Evolutionary conservation across 805 yeast species (phyloP).

Genomic region (Torulaspora indica): DNA sequence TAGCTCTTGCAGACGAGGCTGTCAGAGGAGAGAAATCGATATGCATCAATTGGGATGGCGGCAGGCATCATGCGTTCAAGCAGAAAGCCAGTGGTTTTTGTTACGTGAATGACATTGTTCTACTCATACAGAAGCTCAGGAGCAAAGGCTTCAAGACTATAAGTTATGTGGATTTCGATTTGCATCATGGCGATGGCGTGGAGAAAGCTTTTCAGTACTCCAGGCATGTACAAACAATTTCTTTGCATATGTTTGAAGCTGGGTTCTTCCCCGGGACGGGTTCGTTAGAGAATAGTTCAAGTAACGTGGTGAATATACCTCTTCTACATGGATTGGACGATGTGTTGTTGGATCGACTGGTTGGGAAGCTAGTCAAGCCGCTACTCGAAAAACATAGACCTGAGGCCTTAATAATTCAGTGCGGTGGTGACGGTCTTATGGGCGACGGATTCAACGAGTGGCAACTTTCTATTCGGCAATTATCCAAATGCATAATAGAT

Average conservation of each 20-base stretch:
- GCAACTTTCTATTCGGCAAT: constrained; percentile 58
- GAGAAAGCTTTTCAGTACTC: constrained; percentile 57
- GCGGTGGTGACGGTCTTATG: constrained; percentile 73
- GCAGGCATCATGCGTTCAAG: constrained; percentile 63
- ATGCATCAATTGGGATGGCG: constrained; percentile 74
- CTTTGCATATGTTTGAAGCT: constrained; percentile 57
- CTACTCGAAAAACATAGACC: constrained; percentile 41
- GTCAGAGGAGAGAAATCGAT: constrained; percentile 31
- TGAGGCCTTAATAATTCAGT: constrained; percentile 54
- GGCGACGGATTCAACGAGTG: constrained; percentile 62
- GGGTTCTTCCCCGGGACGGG: constrained; percentile 80
- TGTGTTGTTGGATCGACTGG: constrained; percentile 36
- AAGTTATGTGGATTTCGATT: constrained; percentile 63
- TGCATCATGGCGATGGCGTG: constrained; percentile 82
- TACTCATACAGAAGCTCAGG: constrained; percentile 51
- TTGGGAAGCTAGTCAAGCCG: constrained; percentile 43
- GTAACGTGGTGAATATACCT: constrained; percentile 51
- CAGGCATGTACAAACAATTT: constrained; percentile 53
- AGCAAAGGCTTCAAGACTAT: constrained; percentile 41
- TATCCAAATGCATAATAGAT: constrained; percentile 36
- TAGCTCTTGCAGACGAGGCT: constrained; percentile 44
- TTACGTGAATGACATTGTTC: constrained; percentile 63
- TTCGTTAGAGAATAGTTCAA: constrained; percentile 35
- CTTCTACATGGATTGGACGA: constrained; percentile 54
- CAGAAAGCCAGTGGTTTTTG: constrained; percentile 64